Percentiles rank a stretch among this genome's conserved stretches.
Evolutionary conservation across 495 filamentous ascomycete genomes (phyloP).

Genomic region (Podospora fimiseda): DNA sequence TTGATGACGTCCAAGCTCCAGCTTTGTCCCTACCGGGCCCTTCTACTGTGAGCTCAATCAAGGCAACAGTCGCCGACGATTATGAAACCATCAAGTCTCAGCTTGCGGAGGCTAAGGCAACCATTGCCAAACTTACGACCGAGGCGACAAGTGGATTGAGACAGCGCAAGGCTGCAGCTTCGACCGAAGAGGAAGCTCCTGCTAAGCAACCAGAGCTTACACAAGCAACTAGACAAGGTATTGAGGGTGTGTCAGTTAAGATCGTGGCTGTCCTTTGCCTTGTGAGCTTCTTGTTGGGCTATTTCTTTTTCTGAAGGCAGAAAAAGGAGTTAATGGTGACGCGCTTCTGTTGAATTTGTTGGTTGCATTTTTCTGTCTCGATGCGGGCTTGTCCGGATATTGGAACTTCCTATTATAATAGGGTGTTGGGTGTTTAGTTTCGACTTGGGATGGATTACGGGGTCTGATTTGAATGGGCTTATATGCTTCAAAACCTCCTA

Average conservation of each 20-base stretch:
- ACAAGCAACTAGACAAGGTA: conserved; percentile 49
- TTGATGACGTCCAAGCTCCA: neutral
- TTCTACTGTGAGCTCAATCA: conserved; percentile 38
- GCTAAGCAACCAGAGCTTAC: conserved; percentile 27
- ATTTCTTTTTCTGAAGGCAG: conserved; percentile 73
- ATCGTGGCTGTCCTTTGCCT: conserved; percentile 78
- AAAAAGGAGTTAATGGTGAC: neutral
- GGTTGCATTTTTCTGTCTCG: neutral
- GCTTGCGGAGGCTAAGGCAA: conserved; percentile 68
- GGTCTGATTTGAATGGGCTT: no score
- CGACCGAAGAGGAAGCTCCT: conserved; percentile 28
- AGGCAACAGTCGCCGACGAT: conserved; percentile 31
- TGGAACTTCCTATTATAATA: no score
- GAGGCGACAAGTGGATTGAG: conserved; percentile 58
- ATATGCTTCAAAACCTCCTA: no score
- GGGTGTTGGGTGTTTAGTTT: no score
- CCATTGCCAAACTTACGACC: conserved; percentile 63
- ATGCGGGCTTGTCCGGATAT: neutral
- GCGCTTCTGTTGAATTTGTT: neutral
- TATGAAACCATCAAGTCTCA: conserved; percentile 63
- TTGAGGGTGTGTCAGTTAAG: conserved; percentile 79
- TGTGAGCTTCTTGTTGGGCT: conserved; percentile 85
- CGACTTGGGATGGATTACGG: no score
- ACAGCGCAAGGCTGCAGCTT: conserved; percentile 57
- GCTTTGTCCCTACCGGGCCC: conserved; percentile 30